phyloP scores from a whole-genome alignment of 352 stramenopile species.

The Pythium periplocum region DNA sequence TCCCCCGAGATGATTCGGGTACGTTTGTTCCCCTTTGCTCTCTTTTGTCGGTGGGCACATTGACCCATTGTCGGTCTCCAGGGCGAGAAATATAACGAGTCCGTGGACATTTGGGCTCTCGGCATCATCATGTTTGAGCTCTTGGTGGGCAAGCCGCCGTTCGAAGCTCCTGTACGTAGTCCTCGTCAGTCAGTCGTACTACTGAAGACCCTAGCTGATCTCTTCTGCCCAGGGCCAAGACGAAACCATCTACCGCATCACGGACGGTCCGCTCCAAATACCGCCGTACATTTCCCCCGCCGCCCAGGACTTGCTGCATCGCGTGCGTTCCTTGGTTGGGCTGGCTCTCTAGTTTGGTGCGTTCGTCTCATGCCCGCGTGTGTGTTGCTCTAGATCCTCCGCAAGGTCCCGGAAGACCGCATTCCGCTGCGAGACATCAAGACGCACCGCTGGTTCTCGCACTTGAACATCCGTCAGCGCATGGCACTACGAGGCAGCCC shows the following conservation, averaged over 20 bases:
- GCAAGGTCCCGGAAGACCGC: conserved; percentile 58
- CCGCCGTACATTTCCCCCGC: conserved; percentile 63
- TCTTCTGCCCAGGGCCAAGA: conserved; percentile 72
- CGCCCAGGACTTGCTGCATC: conserved; percentile 67
- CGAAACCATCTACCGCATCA: conserved; percentile 96
- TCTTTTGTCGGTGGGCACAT: not conserved
- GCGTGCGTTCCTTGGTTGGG: conserved; percentile 23
- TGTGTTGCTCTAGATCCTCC: conserved; percentile 44
- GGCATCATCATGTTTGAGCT: conserved; percentile 99
- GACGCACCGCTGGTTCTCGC: conserved; percentile 69
- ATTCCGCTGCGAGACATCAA: conserved; percentile 68
- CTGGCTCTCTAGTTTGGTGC: too few relatives aligned
- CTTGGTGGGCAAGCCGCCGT: conserved; percentile 95
- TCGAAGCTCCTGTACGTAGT: conserved; percentile 89
- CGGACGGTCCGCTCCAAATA: conserved; percentile 61
- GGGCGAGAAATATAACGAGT: conserved; percentile 96
- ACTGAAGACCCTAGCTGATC: not conserved
- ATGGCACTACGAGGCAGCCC: conserved; percentile 27
- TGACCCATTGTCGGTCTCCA: conserved; percentile 9
- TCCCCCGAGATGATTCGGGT: conserved; percentile 99
- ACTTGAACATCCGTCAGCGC: conserved; percentile 45
- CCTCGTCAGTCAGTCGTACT: not conserved
- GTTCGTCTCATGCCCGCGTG: too few relatives aligned
- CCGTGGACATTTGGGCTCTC: conserved; percentile 99
- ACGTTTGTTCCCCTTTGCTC: conserved; percentile 5